Conservation (phyloP, 2,329 filamentous ascomycete species). For the Fusarium beomiforme region DNA sequence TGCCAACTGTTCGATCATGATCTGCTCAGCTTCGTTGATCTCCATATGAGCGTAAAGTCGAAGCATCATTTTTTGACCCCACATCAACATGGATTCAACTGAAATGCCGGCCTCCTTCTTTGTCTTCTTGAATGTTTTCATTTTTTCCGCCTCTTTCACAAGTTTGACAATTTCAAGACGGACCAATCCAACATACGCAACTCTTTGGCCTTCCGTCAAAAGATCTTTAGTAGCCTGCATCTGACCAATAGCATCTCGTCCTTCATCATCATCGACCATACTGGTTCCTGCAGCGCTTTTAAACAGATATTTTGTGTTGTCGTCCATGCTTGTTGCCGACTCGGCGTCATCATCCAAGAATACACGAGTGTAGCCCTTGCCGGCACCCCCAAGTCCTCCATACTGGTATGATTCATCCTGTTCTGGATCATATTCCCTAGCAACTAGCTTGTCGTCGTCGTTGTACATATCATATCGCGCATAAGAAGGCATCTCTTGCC, state of each 20-base stretch:
- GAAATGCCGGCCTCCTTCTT: slow-evolving; percentile 78
- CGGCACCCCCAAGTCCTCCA: slow-evolving; percentile 83
- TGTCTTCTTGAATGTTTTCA: slow-evolving; percentile 70
- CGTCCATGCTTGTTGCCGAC: slow-evolving; percentile 95
- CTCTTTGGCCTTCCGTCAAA: slow-evolving; percentile 92
- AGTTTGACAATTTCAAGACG: slow-evolving; percentile 83
- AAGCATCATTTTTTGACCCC: slow-evolving; percentile 98
- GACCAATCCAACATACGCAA: slow-evolving; percentile 94
- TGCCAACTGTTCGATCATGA: slow-evolving; percentile 98
- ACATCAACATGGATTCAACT: slow-evolving; percentile 87
- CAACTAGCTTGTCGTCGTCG: slow-evolving; percentile 88
- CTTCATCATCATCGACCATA: slow-evolving; percentile 78
- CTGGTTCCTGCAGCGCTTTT: slow-evolving; percentile 72
- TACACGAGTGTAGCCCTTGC: slow-evolving; percentile 96
- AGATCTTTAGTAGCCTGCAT: slow-evolving; percentile 96
- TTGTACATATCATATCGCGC: slow-evolving; percentile 96
- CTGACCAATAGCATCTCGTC: slow-evolving; percentile 86
- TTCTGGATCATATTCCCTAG: slow-evolving; percentile 80
- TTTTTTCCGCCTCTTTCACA: slow-evolving; percentile 71
- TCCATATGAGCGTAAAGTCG: slow-evolving; percentile 96
- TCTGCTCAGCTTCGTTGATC: slow-evolving; percentile 86
- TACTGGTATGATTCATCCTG: slow-evolving; percentile 76
- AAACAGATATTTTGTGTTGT: slow-evolving; percentile 96
- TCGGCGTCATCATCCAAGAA: slow-evolving; percentile 93
- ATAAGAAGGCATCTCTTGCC: slow-evolving; percentile 95